Conservation (phyloP, 2,329 filamentous ascomycete genomes). For the Sporothrix luriei region DNA sequence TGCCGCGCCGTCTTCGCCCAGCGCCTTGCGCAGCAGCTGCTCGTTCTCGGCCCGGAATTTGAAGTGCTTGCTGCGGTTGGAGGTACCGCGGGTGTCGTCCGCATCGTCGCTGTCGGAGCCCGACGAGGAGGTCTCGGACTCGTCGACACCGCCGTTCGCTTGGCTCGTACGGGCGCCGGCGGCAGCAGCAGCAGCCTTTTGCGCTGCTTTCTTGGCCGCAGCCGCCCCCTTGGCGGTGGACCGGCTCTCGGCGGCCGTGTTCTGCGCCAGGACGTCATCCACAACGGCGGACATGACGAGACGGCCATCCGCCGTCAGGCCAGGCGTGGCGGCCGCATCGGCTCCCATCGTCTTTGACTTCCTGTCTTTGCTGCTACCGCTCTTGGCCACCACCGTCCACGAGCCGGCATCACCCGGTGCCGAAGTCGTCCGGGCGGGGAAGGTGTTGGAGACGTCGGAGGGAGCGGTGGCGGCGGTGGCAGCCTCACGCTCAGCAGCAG, state of each 20-base stretch:
- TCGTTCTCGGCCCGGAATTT: slow-evolving; percentile 62
- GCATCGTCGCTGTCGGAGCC: slow-evolving; percentile 32
- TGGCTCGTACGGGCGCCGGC: slow-evolving; percentile 35
- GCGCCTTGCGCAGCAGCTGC: slow-evolving; percentile 76
- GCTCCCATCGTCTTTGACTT: slow-evolving; percentile 17
- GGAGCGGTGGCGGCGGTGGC: not conserved
- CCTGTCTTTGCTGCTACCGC: slow-evolving; percentile 10
- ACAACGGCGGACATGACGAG: slow-evolving; percentile 27
- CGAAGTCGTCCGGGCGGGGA: not conserved
- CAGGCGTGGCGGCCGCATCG: not conserved
- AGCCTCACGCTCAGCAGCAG: not conserved
- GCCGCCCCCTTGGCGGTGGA: not conserved
- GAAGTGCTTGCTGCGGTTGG: slow-evolving; percentile 42
- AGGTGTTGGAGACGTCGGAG: not conserved
- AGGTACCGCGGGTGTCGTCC: slow-evolving; percentile 44
- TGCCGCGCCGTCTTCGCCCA: slow-evolving; percentile 77
- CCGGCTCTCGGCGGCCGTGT: slow-evolving; percentile 16
- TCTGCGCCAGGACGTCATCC: slow-evolving; percentile 20
- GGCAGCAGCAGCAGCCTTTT: slow-evolving; percentile 37
- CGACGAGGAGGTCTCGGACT: slow-evolving; percentile 41
- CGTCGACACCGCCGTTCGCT: slow-evolving; percentile 42
- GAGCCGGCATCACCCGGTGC: slow-evolving; percentile 28
- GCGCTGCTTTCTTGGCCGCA: slow-evolving; percentile 28
- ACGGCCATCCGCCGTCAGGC: slow-evolving; percentile 22
- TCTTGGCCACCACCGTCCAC: slow-evolving; percentile 31